A percentile compares a stretch with the other conserved stretches of the same genome.
Evolutionary conservation across 2,329 filamentous ascomycete genomes (phyloP).

Genomic region (Teratosphaeria pseudoeucalypti): DNA sequence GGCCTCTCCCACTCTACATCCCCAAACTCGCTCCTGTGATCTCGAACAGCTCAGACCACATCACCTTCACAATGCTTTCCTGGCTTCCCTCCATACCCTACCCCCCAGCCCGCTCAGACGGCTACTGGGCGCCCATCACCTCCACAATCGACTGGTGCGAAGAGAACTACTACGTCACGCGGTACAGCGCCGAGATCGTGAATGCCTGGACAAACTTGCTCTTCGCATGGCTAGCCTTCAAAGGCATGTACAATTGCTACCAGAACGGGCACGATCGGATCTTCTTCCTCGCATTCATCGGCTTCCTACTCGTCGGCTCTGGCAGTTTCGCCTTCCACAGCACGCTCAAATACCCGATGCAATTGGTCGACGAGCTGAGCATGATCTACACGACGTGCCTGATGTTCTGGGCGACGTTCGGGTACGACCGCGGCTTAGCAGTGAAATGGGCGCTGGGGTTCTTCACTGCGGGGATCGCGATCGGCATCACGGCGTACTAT

Average conservation of each 20-base stretch:
- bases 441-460: constrained; percentile 48
- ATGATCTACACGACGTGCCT: constrained; percentile 65
- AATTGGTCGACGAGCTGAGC: constrained; percentile 58
- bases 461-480: constrained; percentile 40
- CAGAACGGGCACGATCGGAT: constrained; percentile 63
- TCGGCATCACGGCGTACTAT: constrained; percentile 70
- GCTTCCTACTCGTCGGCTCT: constrained; percentile 50
- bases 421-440: constrained; percentile 48
- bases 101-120: constrained; percentile 19
- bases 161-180: constrained; percentile 67
- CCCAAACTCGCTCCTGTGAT: not conserved
- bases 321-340: constrained; percentile 56
- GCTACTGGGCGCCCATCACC: constrained; percentile 56
- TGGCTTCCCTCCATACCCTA: constrained; percentile 23
- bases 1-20: not conserved
- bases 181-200: constrained; percentile 66
- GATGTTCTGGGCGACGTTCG: constrained; percentile 65
- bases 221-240: constrained; percentile 67
- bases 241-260: constrained; percentile 64
- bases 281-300: constrained; percentile 57
- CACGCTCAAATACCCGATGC: constrained; percentile 60
- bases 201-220: constrained; percentile 73
- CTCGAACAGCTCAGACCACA: not conserved
- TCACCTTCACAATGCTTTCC: constrained; percentile 26
- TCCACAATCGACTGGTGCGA: constrained; percentile 72